Evolutionary conservation across 805 yeast genomes (phyloP).

Genomic region (Wickerhamomyces chambardii): DNA sequence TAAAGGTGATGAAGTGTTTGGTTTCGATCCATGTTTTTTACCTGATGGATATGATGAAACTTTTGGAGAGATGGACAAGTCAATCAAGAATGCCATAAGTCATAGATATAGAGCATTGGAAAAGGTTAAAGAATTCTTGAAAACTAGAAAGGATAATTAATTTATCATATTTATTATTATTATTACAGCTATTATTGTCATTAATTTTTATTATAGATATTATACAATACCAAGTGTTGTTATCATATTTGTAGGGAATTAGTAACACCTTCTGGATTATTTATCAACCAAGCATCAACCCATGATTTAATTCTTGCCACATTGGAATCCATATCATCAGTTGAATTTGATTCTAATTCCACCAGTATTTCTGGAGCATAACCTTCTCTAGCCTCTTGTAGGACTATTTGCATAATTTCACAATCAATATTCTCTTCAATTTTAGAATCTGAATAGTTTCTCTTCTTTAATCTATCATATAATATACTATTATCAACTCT

Average conservation of each 20-base stretch:
- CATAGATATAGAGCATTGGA: slow-evolving; percentile 83
- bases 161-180: too few relatives aligned
- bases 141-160: slow-evolving; percentile 14
- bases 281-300: slow-evolving; percentile 66
- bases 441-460: slow-evolving; percentile 77
- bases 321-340: slow-evolving; percentile 76
- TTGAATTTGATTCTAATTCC: slow-evolving; percentile 62
- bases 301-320: slow-evolving; percentile 68
- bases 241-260: slow-evolving; percentile 27
- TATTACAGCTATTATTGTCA: too few relatives aligned
- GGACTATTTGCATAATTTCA: slow-evolving; percentile 90
- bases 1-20: slow-evolving; percentile 78
- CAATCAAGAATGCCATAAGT: slow-evolving; percentile 69
- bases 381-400: slow-evolving; percentile 79
- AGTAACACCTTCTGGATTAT: slow-evolving; percentile 53
- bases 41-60: slow-evolving; percentile 71
- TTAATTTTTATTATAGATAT: too few relatives aligned
- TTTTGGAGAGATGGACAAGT: slow-evolving; percentile 84
- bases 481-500: slow-evolving; percentile 66
- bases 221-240: too few relatives aligned
- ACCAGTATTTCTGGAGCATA: slow-evolving; percentile 78
- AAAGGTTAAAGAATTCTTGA: slow-evolving; percentile 52
- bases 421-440: slow-evolving; percentile 90
- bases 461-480: slow-evolving; percentile 63
- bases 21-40: slow-evolving; percentile 90